Evolutionary conservation across 164 flowering plant genomes (phyloP).

Genomic region (Vitis rotundifolia): DNA sequence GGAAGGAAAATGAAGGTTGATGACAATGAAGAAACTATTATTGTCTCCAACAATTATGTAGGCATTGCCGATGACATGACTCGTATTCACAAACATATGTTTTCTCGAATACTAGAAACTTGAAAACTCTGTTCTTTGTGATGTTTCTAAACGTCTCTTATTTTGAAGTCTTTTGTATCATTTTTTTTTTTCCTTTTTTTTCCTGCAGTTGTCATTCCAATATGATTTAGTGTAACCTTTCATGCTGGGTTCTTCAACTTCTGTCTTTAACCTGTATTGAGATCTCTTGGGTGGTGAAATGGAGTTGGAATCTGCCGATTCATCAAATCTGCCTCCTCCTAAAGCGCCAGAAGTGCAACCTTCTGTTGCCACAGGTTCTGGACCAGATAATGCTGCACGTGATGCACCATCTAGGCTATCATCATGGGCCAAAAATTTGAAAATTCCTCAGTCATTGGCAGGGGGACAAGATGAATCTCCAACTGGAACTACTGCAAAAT

Average conservation of each 20-base stretch:
- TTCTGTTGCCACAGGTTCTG: conserved; percentile 31
- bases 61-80: too few species aligned
- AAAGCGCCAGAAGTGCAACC: conserved; percentile 33
- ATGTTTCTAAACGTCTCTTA: neutral
- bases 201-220: conserved; percentile 7
- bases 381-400: conserved; percentile 34
- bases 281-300: conserved; percentile 26
- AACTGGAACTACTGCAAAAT: conserved; percentile 58
- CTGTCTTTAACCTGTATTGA: neutral
- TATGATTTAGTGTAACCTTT: neutral
- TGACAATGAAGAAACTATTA: too few species aligned
- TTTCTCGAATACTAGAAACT: neutral
- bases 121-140: neutral
- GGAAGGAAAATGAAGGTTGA: too few species aligned
- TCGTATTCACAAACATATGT: too few species aligned
- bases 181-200: neutral
- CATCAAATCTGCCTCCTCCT: conserved; percentile 28
- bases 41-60: too few species aligned
- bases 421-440: conserved; percentile 82
- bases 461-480: conserved; percentile 49
- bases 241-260: conserved; percentile 3
- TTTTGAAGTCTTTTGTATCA: neutral
- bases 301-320: conserved; percentile 47
- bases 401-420: conserved; percentile 57
- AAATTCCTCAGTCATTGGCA: conserved; percentile 57